These are phyloP conservation scores for Chaetomiaceae sp. DNA, from an alignment of 2,329 filamentous ascomycete species.

Conservation along the genomic window DNA sequence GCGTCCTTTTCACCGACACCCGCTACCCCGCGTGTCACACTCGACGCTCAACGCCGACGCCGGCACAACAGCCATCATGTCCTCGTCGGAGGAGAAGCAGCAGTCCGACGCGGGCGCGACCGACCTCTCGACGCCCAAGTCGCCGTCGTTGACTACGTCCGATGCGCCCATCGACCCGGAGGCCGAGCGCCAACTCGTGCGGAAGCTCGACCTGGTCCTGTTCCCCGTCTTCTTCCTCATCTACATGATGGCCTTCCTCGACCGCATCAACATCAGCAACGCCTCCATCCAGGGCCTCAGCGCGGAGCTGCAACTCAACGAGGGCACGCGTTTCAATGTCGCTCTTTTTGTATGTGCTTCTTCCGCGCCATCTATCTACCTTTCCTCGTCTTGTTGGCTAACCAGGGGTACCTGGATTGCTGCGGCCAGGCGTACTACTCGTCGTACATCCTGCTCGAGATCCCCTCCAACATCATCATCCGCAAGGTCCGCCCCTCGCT, in stretches of 20 bases:
- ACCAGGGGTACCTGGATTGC: too few species aligned
- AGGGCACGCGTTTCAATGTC: slow-evolving; percentile 39
- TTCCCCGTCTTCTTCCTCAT: slow-evolving; percentile 37
- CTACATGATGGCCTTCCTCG: slow-evolving; percentile 37
- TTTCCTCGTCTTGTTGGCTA: too few species aligned
- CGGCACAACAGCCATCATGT: too few species aligned
- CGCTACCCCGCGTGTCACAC: slow-evolving; percentile 1
- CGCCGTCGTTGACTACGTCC: background rate
- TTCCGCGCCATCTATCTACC: too few species aligned
- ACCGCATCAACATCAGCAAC: slow-evolving; percentile 44
- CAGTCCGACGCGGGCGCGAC: background rate
- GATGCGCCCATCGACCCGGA: slow-evolving; percentile 7
- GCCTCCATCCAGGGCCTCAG: slow-evolving; percentile 35
- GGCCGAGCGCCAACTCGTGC: slow-evolving; percentile 32
- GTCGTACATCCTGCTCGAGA: slow-evolving; percentile 35
- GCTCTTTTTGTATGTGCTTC: slow-evolving; percentile 31
- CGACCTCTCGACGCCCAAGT: background rate
- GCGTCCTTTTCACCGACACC: background rate
- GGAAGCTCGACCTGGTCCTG: slow-evolving; percentile 37
- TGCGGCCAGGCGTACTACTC: slow-evolving; percentile 30
- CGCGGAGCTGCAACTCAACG: slow-evolving; percentile 34
- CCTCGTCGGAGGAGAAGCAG: background rate
- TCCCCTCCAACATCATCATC: slow-evolving; percentile 38
- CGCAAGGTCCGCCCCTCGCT: slow-evolving; percentile 33
- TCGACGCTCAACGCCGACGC: too few species aligned